Evolutionary conservation across 176 grass and related monocot species (phyloP).

Genomic region (Rhynchospora breviuscula): DNA sequence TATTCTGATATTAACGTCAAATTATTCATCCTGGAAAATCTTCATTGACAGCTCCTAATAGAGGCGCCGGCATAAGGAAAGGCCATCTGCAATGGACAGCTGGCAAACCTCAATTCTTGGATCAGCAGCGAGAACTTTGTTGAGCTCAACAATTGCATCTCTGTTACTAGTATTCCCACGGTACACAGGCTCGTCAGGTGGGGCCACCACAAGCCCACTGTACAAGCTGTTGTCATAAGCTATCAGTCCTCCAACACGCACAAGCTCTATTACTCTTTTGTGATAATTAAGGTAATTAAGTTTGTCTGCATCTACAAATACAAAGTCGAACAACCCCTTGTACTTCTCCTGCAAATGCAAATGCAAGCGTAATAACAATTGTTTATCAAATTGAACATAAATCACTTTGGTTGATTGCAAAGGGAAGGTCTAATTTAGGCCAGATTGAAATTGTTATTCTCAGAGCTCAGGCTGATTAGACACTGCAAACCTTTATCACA

Average conservation of each 20-base stretch:
- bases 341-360: slow-evolving; percentile 30
- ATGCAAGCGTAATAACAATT: neutral
- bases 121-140: slow-evolving; percentile 36
- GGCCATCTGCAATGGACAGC: slow-evolving; percentile 50
- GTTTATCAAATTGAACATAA: neutral
- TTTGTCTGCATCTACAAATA: slow-evolving; percentile 76
- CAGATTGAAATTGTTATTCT: neutral
- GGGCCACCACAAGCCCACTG: slow-evolving; percentile 35
- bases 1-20: too few species aligned
- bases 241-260: slow-evolving; percentile 55
- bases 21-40: neutral
- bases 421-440: neutral
- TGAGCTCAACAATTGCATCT: slow-evolving; percentile 30
- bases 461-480: neutral
- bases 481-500: neutral
- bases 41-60: neutral
- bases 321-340: slow-evolving; percentile 55
- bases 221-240: slow-evolving; percentile 82
- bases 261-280: slow-evolving; percentile 37
- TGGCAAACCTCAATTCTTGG: slow-evolving; percentile 39
- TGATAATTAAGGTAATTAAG: slow-evolving; percentile 49
- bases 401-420: neutral
- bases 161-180: neutral
- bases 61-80: slow-evolving; percentile 50
- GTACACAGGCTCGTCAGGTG: slow-evolving; percentile 29